Base-by-base conservation (phyloP, 78 protist species). In the Dictyostelium brefeldianum region DNA sequence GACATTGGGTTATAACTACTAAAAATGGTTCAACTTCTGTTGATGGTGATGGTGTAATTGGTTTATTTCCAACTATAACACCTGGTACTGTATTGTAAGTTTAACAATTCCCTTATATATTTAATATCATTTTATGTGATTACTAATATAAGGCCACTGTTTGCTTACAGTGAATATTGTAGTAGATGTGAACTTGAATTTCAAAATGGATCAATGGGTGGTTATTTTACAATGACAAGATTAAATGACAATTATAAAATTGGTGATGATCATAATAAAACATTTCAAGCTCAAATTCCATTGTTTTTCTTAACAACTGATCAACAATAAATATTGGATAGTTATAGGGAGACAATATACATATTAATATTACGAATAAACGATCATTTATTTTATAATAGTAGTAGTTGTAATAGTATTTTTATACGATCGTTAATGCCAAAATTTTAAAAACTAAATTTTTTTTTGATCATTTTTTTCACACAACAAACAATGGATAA, bases 81-180 rank as follows among this genome's bases (percentile, higher is more conserved):
- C 78, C 78, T 41, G 78, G 47, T 14, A 29, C 22, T 4, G 18
- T 15, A 22, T 25, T 74, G 79, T 27, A 71, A n/a, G n/a, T n/a
- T n/a, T n/a, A n/a, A n/a, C n/a, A n/a, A n/a, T n/a, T n/a, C n/a
- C n/a, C n/a, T n/a, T n/a, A n/a, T n/a, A n/a, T n/a, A n/a, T n/a
- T n/a, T n/a, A n/a, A n/a, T n/a, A n/a, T n/a, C n/a, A n/a, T n/a
- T n/a, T n/a, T n/a, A n/a, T n/a, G n/a, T n/a, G n/a, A n/a, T n/a
- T n/a, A n/a, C n/a, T n/a, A n/a, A n/a, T n/a, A n/a, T n/a, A n/a
- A n/a, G n/a, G n/a, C n/a, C n/a, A n/a, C n/a, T n/a, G n/a, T n/a
- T n/a, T n/a, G n/a, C n/a, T n/a, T n/a, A 17, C 9, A 29, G 48
- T 41, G 91, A 83, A 57, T 83, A 83, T 83, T 83, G 91, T 15